Conservation (phyloP, 148 eudicot genomes). For the Vaccinium corymbosum region DNA sequence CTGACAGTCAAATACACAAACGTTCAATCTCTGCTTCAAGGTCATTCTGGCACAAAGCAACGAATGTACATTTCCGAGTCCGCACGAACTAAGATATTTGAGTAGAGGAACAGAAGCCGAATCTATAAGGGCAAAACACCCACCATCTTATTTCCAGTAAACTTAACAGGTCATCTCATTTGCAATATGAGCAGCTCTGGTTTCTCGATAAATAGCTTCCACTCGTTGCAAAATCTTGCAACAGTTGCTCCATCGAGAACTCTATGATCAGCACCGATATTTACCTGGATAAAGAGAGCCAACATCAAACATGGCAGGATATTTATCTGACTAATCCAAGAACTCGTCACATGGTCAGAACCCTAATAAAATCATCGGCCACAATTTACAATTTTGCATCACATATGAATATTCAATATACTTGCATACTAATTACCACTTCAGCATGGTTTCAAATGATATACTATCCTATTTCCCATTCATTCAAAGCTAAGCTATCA, state of each 20-base stretch:
- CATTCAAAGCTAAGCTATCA: neutral
- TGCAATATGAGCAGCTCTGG: conserved; percentile 80
- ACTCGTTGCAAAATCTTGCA: conserved; percentile 87
- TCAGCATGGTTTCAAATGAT: neutral
- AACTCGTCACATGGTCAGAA: neutral
- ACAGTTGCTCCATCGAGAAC: conserved; percentile 91
- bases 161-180: conserved; percentile 42
- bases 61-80: neutral
- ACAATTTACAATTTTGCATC: neutral
- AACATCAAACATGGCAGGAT: neutral
- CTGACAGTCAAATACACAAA: neutral
- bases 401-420: neutral
- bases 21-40: neutral
- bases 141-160: neutral
- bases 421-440: neutral
- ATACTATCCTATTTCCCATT: neutral
- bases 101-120: neutral
- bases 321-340: neutral
- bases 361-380: neutral
- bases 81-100: neutral
- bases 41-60: neutral
- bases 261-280: conserved; percentile 91
- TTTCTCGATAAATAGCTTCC: conserved; percentile 74
- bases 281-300: conserved; percentile 46
- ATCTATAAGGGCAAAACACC: neutral